phyloP scores from a whole-genome alignment of 2,329 filamentous ascomycete species.

The Sphaerostilbella broomeana region DNA sequence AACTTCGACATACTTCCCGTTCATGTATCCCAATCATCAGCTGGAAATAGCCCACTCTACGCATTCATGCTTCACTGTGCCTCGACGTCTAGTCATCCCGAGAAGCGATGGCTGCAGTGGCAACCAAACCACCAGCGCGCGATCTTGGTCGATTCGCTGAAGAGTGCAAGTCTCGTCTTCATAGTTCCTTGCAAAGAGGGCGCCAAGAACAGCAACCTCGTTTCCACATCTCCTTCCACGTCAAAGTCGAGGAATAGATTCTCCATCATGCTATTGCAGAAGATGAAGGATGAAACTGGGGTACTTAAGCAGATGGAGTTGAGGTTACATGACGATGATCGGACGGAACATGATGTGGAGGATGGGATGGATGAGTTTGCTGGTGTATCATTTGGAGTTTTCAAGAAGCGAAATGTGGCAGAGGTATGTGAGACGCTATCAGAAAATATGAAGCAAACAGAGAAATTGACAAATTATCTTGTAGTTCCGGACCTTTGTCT shows the following conservation, averaged over 20 bases:
- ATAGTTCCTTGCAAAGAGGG: background rate
- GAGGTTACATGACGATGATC: background rate
- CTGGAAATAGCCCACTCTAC: background rate
- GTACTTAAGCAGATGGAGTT: no score
- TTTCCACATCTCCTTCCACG: no score
- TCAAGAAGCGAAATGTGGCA: background rate
- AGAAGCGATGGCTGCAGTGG: constrained; percentile 8
- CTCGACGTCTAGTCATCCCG: background rate
- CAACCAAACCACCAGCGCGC: background rate
- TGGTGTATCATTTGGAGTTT: constrained; percentile 6
- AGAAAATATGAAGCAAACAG: no score
- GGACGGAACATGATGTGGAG: constrained; percentile 1
- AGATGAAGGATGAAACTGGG: background rate
- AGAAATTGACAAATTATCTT: no score
- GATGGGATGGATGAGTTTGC: constrained; percentile 3
- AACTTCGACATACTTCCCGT: constrained; percentile 7
- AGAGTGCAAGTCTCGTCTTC: constrained; percentile 1
- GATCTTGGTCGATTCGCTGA: background rate
- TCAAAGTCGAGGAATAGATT: background rate
- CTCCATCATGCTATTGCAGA: background rate
- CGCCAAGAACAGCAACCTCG: no score
- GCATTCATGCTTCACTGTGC: constrained; percentile 4
- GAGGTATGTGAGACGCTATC: constrained; percentile 3
- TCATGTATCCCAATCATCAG: background rate
- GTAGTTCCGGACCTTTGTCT: no score